Evolutionary conservation across 208 protist genomes (phyloP), one percentile per base, ranked within the genome.

Genomic region (Leishmania lainsoni): DNA sequence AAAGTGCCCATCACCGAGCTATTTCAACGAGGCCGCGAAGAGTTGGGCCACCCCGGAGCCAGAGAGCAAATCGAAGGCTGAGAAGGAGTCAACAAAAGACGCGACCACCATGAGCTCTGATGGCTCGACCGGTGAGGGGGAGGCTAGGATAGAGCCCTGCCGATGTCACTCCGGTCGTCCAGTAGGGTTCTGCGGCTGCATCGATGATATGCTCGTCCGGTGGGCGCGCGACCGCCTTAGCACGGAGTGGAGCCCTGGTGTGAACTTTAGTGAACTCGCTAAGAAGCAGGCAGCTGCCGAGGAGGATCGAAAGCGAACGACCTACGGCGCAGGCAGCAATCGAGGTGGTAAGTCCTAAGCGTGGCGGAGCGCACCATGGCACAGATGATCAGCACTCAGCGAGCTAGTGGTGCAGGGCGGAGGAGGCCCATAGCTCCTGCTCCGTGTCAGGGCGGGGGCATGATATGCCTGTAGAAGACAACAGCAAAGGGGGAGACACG

Each of bases 201-300:
- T 97, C 9, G 94, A 97, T 78, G 94, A 97, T 84, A 97, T 97
- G 94, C 93, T 93, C 75, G 75, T 90, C 29, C 94, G 94, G 22
- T 96, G 92, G 91, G 89, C 91, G 6, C 81, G 87, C 71, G 92
- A 97, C 72, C 90, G 94, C 26, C 83, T 95, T 58, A 81, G 83
- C 61, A 79, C 87, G 5, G 83, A 85, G 45, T 97, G 93, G 92
- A 91, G 89, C 69, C 82, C 89, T 32, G 86, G 84, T 17, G 89
- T 92, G 16, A 85, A 95, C 84, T 92, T 95, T 74, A 84, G 81
- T 48, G 81, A 75, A 26, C 77, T 95, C 22, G 83, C 89, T 10
- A 90, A 89, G 76, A 75, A 78, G 51, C 84, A 89, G 52, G 69
- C 75, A 8, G 68, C 78, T 8, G 68, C 51, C 16, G 86, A 87